phyloP scores from a whole-genome alignment of 1,139 yeast species.

The Blastobotrys indianensis region DNA sequence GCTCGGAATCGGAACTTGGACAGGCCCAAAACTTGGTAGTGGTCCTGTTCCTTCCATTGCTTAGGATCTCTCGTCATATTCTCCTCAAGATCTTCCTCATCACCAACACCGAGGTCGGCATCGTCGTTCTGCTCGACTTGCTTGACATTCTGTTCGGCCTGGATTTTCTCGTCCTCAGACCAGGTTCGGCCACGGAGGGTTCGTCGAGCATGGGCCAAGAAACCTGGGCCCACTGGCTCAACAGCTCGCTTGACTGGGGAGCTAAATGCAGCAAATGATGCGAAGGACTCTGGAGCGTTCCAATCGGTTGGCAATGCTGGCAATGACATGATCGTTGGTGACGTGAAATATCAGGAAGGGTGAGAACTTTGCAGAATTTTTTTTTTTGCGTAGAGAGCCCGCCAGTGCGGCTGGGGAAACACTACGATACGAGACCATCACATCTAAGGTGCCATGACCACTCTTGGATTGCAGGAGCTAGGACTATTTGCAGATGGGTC shows the following conservation, averaged over 20 bases:
- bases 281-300: slow-evolving; percentile 31
- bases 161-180: slow-evolving; percentile 93
- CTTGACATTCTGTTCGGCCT: slow-evolving; percentile 84
- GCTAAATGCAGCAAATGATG: slow-evolving; percentile 38
- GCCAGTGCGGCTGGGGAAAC: neutral
- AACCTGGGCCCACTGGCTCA: slow-evolving; percentile 95
- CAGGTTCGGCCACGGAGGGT: slow-evolving; percentile 95
- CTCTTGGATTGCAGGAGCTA: slow-evolving; percentile 11
- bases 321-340: slow-evolving; percentile 18
- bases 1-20: slow-evolving; percentile 89
- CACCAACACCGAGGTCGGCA: slow-evolving; percentile 76
- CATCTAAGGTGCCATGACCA: slow-evolving; percentile 9
- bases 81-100: slow-evolving; percentile 65
- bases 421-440: neutral
- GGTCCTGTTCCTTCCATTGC: slow-evolving; percentile 96
- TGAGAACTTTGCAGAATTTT: neutral
- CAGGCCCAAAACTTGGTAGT: slow-evolving; percentile 92
- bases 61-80: slow-evolving; percentile 87
- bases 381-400: slow-evolving; percentile 1
- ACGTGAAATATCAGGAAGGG: neutral
- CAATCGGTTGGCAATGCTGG: slow-evolving; percentile 28
- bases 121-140: slow-evolving; percentile 62
- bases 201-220: slow-evolving; percentile 95
- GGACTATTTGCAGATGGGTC: slow-evolving; percentile 10
- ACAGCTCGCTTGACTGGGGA: slow-evolving; percentile 77